Evolutionary conservation across 345 rosid genomes (phyloP), one percentile per base, ranked within the genome.

Genomic region (Hibiscus syriacus): DNA sequence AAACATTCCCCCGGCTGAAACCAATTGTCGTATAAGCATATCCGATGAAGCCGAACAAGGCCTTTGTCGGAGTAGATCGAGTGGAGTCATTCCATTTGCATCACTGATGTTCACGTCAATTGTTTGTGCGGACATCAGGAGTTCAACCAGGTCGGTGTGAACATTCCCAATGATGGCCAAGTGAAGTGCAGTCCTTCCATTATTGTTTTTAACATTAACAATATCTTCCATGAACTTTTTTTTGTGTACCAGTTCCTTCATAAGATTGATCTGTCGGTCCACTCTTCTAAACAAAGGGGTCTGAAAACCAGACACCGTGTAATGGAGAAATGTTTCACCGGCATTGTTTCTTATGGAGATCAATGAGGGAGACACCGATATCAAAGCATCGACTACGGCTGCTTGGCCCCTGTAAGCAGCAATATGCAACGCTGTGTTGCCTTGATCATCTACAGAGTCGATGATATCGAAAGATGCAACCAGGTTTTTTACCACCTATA

Each of bases 141-240:
- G 81, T 84, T 85, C 80, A 30, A 88, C 92, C 1, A 87, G 79
- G 49, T 86, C 85, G 1, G 78, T 72, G 39, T 90, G 90, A 59
- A 83, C 80, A 53, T 88, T 88, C 54, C 86, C 91, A 1, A 80
- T 53, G 70, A 93, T 82, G 13, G 98, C 96, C 81, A 76, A 68
- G 82, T 93, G 98, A 64, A 93, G 98, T 29, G 92, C 87, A 22
- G 96, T 87, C 53, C 88, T 80, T 65, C 97, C 92, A 13, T 82
- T 87, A 12, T 82, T 85, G 61, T 82, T 90, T 74, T 79, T 78
- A 48, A 78, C 78, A 57, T 93, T 90, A 66, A 93, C 75, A 23
- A 88, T 71, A 65, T 74, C 79, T 61, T 73, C 83, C 52, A 71
- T 71, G 19, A 77, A 69, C 22, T 55, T 56, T 67, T 72, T 72